Conservation (phyloP, 352 stramenopile species). For the Thraustotheca clavata region DNA sequence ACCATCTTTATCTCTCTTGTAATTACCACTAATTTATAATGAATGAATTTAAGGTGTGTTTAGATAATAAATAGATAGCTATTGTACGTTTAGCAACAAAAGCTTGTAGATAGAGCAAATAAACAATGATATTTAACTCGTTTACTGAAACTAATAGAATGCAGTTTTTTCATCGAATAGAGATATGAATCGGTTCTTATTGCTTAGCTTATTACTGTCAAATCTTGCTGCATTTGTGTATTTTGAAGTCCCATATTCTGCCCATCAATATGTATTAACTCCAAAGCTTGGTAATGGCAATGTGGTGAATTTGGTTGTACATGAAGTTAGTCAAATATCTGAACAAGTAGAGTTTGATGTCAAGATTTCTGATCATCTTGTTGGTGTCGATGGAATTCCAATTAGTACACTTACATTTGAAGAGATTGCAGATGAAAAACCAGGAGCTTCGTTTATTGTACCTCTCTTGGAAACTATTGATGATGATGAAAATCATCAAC, state of each 20-base stretch:
- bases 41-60: too few species aligned
- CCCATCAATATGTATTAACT: background rate
- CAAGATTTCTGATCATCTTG: slow-evolving; percentile 6
- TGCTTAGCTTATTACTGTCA: too few species aligned
- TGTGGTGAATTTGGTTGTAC: slow-evolving; percentile 1
- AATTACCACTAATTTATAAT: too few species aligned
- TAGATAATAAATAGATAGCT: too few species aligned
- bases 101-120: too few species aligned
- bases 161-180: too few species aligned
- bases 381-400: background rate
- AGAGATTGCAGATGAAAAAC: background rate
- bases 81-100: too few species aligned
- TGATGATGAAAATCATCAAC: background rate
- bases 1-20: too few species aligned
- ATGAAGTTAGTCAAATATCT: background rate
- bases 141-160: too few species aligned
- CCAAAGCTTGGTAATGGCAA: background rate
- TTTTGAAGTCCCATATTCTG: slow-evolving; percentile 12
- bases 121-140: too few species aligned
- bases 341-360: background rate
- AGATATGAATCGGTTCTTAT: too few species aligned
- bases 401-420: slow-evolving; percentile 9
- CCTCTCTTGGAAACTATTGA: background rate
- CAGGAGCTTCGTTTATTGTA: background rate
- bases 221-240: background rate